Percentiles rank a stretch among this genome's conserved stretches.
Evolutionary conservation across 768 basidiomycete species (phyloP).

Genomic region (Tricholoma terreum): DNA sequence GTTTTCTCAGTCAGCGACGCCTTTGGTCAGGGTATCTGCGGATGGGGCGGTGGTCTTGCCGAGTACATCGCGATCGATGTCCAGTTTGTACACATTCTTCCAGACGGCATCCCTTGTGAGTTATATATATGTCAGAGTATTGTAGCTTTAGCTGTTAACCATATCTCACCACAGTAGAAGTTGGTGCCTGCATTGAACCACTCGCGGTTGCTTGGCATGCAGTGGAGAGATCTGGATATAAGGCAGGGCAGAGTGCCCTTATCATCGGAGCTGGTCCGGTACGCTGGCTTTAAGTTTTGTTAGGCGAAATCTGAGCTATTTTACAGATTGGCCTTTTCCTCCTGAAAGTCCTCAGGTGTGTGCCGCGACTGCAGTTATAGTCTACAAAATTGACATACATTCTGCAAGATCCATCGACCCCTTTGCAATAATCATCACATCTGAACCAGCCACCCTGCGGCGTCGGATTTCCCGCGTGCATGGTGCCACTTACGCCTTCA

Average conservation of each 20-base stretch:
- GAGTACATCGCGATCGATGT: slow-evolving; percentile 36
- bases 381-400: background rate
- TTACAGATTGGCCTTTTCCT: slow-evolving; percentile 37
- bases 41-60: slow-evolving; percentile 40
- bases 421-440: slow-evolving; percentile 30
- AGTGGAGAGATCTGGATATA: slow-evolving; percentile 35
- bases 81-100: slow-evolving; percentile 33
- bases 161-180: slow-evolving; percentile 30
- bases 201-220: slow-evolving; percentile 42
- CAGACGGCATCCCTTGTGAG: slow-evolving; percentile 33
- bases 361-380: background rate
- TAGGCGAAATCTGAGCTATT: background rate
- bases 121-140: background rate
- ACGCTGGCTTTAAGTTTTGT: slow-evolving; percentile 10
- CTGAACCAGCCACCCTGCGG: slow-evolving; percentile 39
- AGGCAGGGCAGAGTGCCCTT: slow-evolving; percentile 34
- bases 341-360: slow-evolving; percentile 35
- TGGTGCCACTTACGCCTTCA: slow-evolving; percentile 35
- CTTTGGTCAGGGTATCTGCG: slow-evolving; percentile 29
- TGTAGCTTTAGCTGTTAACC: background rate
- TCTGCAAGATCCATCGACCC: slow-evolving; percentile 25
- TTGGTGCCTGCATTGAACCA: slow-evolving; percentile 44
- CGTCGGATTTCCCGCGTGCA: slow-evolving; percentile 34
- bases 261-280: slow-evolving; percentile 45
- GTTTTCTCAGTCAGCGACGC: background rate